These are phyloP conservation scores for Agaricus sinodeliciosus DNA, from an alignment of 768 basidiomycete species.

Conservation along the genomic window DNA sequence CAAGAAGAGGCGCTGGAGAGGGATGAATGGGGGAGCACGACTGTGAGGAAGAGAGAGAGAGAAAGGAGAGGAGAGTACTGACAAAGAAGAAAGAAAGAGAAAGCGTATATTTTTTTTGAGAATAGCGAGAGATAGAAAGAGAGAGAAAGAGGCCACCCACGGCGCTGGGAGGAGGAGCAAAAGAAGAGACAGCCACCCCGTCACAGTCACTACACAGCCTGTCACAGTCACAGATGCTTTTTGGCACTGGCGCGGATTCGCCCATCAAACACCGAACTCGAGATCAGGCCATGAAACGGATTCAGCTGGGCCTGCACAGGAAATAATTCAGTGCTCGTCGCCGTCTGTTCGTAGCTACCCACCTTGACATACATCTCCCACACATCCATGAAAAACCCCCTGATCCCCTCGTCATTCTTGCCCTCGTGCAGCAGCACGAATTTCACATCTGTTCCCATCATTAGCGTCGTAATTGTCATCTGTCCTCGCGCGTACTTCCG, in stretches of 20 bases:
- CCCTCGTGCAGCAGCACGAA: conserved; percentile 90
- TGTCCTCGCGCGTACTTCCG: conserved; percentile 61
- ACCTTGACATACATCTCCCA: conserved; percentile 99
- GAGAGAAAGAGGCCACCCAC: conserved; percentile 24
- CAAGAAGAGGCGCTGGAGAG: conserved; percentile 18
- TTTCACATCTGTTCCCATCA: conserved; percentile 70
- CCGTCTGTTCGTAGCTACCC: not conserved
- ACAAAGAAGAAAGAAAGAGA: conserved; percentile 16
- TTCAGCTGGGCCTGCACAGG: conserved; percentile 73
- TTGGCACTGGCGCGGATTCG: conserved; percentile 83
- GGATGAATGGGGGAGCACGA: not conserved
- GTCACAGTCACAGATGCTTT: conserved; percentile 56
- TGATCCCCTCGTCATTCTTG: conserved; percentile 97
- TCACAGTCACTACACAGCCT: conserved; percentile 14
- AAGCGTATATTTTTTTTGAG: conserved; percentile 15
- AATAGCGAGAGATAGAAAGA: conserved; percentile 20
- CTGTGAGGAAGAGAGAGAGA: conserved; percentile 14
- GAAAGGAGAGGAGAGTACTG: conserved; percentile 16
- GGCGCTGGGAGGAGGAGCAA: conserved; percentile 20
- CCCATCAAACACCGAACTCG: conserved; percentile 75
- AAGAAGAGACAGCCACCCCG: conserved; percentile 21
- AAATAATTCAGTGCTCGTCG: conserved; percentile 7
- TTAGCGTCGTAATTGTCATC: conserved; percentile 11
- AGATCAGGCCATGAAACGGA: conserved; percentile 90
- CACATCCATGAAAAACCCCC: conserved; percentile 85